A percentile compares a stretch with the other conserved stretches of the same genome.
Conservation (phyloP, 371 early-diverging fungal genomes). For the Choanephora cucurbitarum region DNA sequence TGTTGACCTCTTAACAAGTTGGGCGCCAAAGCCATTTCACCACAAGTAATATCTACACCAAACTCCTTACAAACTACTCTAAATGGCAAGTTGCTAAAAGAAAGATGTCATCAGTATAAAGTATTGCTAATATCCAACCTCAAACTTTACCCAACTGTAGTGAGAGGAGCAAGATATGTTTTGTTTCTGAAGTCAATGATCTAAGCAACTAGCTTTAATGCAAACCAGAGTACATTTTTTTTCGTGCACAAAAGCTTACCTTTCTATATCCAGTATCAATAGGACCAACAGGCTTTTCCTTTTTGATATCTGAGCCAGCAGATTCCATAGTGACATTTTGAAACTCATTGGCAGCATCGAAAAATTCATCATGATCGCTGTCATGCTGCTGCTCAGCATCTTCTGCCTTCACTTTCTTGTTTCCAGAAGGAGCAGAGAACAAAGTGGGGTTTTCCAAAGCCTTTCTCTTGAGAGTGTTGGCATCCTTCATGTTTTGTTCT, state of each 20-base stretch:
- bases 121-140: not conserved
- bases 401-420: conserved; percentile 6
- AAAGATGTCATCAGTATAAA: not conserved
- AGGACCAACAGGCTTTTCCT: conserved; percentile 42
- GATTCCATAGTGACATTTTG: conserved; percentile 16
- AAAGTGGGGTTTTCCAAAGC: conserved; percentile 9
- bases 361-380: conserved; percentile 22
- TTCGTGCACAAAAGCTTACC: conserved; percentile 14
- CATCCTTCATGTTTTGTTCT: conserved; percentile 28
- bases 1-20: conserved; percentile 77
- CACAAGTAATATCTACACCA: conserved; percentile 97
- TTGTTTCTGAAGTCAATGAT: conserved; percentile 85
- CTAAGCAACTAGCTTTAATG: conserved; percentile 7
- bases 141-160: conserved; percentile 59
- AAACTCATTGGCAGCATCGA: conserved; percentile 28
- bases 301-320: conserved; percentile 12
- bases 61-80: conserved; percentile 89
- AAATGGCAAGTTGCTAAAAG: conserved; percentile 83
- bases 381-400: conserved; percentile 18
- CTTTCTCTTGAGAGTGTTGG: conserved; percentile 30
- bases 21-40: conserved; percentile 91
- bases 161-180: conserved; percentile 94
- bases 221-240: not conserved
- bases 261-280: conserved; percentile 46
- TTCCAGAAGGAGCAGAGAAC: conserved; percentile 1